A percentile compares a stretch with the other conserved stretches of the same genome.
Conservation (phyloP, 2,329 filamentous ascomycete genomes). For the Leptographium procerum region DNA sequence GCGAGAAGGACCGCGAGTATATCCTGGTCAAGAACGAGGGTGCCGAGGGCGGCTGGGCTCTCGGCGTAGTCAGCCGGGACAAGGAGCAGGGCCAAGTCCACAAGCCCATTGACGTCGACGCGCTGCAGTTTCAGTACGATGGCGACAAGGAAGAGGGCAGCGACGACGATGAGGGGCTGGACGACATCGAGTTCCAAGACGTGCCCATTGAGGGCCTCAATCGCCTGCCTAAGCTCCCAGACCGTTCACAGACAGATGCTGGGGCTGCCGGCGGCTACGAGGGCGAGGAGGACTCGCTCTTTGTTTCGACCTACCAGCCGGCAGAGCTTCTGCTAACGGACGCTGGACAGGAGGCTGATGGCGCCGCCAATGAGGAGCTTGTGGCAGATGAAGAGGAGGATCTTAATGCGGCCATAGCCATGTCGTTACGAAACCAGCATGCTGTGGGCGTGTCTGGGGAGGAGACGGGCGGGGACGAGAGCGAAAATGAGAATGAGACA, state of each 20-base stretch:
- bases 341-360: conserved; percentile 18
- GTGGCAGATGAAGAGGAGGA: conserved; percentile 43
- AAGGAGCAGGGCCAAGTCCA: conserved; percentile 69
- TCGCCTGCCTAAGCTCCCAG: conserved; percentile 53
- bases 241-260: conserved; percentile 6
- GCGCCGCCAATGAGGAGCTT: conserved; percentile 10
- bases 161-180: conserved; percentile 45
- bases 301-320: conserved; percentile 28
- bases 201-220: conserved; percentile 87
- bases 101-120: conserved; percentile 88
- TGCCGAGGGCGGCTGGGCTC: conserved; percentile 87
- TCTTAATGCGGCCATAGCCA: conserved; percentile 66
- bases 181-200: conserved; percentile 73
- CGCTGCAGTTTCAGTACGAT: conserved; percentile 43
- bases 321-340: conserved; percentile 16
- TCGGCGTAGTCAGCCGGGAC: conserved; percentile 82
- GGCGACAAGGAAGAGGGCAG: conserved; percentile 54
- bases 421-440: conserved; percentile 65
- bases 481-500: conserved; percentile 28
- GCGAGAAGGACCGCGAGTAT: conserved; percentile 87
- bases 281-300: conserved; percentile 44
- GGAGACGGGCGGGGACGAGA: conserved; percentile 22
- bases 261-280: conserved; percentile 18
- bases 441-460: conserved; percentile 16
- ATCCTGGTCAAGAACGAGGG: conserved; percentile 93